Evolutionary conservation across 139 green algal genomes (phyloP).

Genomic region (Nannochloris sp.): DNA sequence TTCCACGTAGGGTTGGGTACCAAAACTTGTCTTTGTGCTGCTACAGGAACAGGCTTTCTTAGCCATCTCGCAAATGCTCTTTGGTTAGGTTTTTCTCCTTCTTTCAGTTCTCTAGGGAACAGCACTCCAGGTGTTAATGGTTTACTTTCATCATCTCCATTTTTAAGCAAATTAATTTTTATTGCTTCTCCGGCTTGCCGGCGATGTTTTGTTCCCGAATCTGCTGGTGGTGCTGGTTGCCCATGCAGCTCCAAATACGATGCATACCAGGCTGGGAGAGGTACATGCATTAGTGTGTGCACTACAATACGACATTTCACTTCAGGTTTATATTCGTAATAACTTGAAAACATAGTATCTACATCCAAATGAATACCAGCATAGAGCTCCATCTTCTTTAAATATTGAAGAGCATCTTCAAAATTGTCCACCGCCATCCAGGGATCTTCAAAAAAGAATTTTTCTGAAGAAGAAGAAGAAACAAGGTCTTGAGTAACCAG

Average conservation of each 20-base stretch:
- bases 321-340: not conserved
- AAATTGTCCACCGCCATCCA: not conserved
- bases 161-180: too few species aligned
- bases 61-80: too few species aligned
- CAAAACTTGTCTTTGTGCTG: too few species aligned
- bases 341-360: not conserved
- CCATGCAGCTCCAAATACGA: not conserved
- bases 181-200: too few species aligned
- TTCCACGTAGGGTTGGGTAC: too few species aligned
- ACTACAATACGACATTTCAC: not conserved
- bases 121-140: not conserved
- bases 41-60: too few species aligned
- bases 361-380: not conserved
- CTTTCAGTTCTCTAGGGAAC: too few species aligned
- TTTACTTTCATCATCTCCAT: not conserved
- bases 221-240: not conserved
- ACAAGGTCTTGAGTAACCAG: conserved; percentile 3
- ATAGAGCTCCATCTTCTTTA: not conserved
- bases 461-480: too few species aligned
- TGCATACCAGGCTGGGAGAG: not conserved
- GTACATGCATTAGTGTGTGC: not conserved
- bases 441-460: conserved; percentile 4
- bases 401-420: not conserved
- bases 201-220: too few species aligned
- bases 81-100: too few species aligned